phyloP scores from a whole-genome alignment of 177 flowering plant species.

The Telopea speciosissima region DNA sequence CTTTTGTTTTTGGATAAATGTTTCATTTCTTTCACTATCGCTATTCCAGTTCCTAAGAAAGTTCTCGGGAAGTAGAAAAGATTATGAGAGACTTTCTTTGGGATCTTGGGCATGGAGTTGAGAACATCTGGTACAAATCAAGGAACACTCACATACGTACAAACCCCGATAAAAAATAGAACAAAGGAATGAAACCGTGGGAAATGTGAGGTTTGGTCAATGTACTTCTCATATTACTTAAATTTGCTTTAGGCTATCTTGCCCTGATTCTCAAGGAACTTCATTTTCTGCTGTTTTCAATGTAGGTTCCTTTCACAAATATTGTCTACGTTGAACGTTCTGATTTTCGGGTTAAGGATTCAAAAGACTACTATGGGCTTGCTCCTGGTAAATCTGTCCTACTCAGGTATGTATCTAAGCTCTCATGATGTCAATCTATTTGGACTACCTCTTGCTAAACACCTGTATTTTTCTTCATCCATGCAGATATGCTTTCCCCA shows the following conservation, averaged over 20 bases:
- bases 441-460: conserved; percentile 1
- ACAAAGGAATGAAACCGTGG: background rate
- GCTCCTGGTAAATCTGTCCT: conserved; percentile 95
- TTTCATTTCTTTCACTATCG: too few relatives aligned
- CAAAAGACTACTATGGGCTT: conserved; percentile 94
- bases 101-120: too few relatives aligned
- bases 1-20: too few relatives aligned
- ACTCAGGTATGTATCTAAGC: conserved; percentile 47
- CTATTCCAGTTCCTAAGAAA: too few relatives aligned
- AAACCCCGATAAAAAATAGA: too few relatives aligned
- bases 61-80: too few relatives aligned
- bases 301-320: conserved; percentile 82
- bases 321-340: conserved; percentile 83
- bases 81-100: too few relatives aligned
- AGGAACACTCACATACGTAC: background rate
- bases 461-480: conserved; percentile 3
- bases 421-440: background rate
- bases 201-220: background rate
- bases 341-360: conserved; percentile 86
- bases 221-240: background rate
- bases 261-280: background rate
- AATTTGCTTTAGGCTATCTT: background rate
- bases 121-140: background rate
- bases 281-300: conserved; percentile 2
- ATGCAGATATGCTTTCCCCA: conserved; percentile 88